Evolutionary conservation across 768 basidiomycete genomes (phyloP), one percentile per base, ranked within the genome.

Genomic region (Boletus patriciae): DNA sequence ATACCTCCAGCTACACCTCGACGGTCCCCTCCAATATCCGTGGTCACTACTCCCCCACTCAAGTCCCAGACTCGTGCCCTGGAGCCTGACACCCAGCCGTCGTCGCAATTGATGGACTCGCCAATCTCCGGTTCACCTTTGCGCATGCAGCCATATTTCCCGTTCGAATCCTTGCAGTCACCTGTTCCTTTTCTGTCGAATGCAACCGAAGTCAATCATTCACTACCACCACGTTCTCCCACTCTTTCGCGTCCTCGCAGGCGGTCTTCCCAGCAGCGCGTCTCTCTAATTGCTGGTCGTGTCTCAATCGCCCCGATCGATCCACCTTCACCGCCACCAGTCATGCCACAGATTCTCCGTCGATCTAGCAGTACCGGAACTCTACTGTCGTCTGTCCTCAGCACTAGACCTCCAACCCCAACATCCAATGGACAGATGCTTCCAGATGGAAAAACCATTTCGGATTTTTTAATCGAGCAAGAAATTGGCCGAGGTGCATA

Each of bases 401-500:
- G 84, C 62, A 85, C 85, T 3, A 76, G 85, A 25, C 78, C 88
- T 31, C 87, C 89, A 3, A 82, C 86, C 0, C 87, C 89, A 12
- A 57, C 72, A 76, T 51, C 61, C 11, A 59, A 74, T 46, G 54
- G 33, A 13, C 58, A 57, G 12, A 58, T 65, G n/a, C 68, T 70
- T 49, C 43, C 71, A 16, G 88, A 88, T 44, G 82, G 83, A 34
- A 81, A 86, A 58, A 90, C 81, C 59, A 94, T 98, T 58, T 87
- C 86, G 6, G 89, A 94, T 64, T 97, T 90, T 68, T 80, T 87
- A 21, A 87, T 97, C 53, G 85, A 94, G 63, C 82, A 82, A 44
- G 94, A 96, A 67, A 91, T 95, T 25, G 96, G 96, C 15, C 82
- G 92, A 54, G 96, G 95, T 11, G 96, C 96, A 12, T 98, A 98